Conservation (phyloP, 2,329 filamentous ascomycete genomes). For the Alternaria atra region DNA sequence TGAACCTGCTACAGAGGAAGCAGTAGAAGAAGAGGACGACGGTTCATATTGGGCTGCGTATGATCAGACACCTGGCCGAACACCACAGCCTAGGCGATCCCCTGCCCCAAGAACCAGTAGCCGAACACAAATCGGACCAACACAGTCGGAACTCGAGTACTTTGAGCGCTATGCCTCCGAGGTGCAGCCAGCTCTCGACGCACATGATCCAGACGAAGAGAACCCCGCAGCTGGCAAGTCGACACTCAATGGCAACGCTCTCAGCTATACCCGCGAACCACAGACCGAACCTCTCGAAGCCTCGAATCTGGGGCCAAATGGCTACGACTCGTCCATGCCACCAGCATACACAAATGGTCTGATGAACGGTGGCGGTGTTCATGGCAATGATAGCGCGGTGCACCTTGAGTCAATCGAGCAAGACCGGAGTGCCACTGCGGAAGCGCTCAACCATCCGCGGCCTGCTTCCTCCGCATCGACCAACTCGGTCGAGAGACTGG, state of each 20-base stretch:
- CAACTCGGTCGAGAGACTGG: slow-evolving; percentile 66
- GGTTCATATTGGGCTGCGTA: slow-evolving; percentile 85
- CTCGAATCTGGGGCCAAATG: slow-evolving; percentile 42
- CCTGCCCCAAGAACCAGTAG: slow-evolving; percentile 63
- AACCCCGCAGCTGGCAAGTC: slow-evolving; percentile 57
- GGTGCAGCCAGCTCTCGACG: slow-evolving; percentile 83
- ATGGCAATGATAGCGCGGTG: slow-evolving; percentile 28
- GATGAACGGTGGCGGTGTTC: slow-evolving; percentile 1
- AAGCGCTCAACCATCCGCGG: slow-evolving; percentile 46
- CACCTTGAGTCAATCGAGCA: slow-evolving; percentile 35
- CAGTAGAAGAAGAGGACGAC: slow-evolving; percentile 66
- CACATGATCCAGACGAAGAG: slow-evolving; percentile 80
- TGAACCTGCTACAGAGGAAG: slow-evolving; percentile 24
- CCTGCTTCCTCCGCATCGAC: slow-evolving; percentile 54
- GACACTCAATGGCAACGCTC: slow-evolving; percentile 63
- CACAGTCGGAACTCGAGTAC: slow-evolving; percentile 71
- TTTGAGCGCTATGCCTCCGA: slow-evolving; percentile 77
- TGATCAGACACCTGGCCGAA: slow-evolving; percentile 68
- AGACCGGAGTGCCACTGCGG: slow-evolving; percentile 32
- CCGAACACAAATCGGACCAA: slow-evolving; percentile 47
- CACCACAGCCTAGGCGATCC: slow-evolving; percentile 62
- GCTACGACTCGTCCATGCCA: slow-evolving; percentile 46
- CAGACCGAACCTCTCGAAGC: slow-evolving; percentile 57
- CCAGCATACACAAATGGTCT: slow-evolving; percentile 25
- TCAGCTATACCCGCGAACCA: slow-evolving; percentile 53